Base-by-base conservation (phyloP, 2,329 filamentous ascomycete species). In the Aspergillus sp. region DNA sequence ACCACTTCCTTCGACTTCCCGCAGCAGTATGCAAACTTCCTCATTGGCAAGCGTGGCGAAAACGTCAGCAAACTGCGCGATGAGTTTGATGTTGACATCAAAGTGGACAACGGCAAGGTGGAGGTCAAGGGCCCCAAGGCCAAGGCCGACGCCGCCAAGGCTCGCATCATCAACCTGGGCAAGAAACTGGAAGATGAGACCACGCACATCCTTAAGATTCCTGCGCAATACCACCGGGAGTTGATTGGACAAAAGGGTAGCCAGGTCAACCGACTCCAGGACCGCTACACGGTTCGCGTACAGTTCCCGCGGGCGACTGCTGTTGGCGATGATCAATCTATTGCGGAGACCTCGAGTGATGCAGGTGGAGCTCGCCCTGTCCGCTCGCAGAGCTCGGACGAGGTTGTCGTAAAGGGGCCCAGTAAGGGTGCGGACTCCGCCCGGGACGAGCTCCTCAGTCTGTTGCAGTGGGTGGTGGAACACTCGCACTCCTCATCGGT, bases 61-160 rank as follows among this genome's bases (percentile, higher is more conserved):
- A 85, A 84, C 64, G 83, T 85, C 65, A 82, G 81, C 62, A 81
- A 81, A 57, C 70, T 84, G 41, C 78, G 81, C 30, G 82, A 85
- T 38, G 82, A 85, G 59, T 82, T 82, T 49, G 82, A 85, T 60
- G 82, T 86, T 41, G 81, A 85, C 49, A 84, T 98, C 52, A 89
- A 96, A 69, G 85, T 97, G 35, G 83, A 94, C 56, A 88, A 96
- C 59, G 93, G 93, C 55, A 90, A 90, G 70, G 88, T 97, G 43
- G 88, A 95, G 68, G 81, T 98, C 57, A 96, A 94, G 75, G 93
- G 94, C 28, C 91, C 93, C 43, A 88, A 94, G 72, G 88, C 88
- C 43, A 97, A 97, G 76, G 88, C 90, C 1, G 89, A 95, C 66
- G 81, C 82, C 43, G 88, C 88, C 53, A 93, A 86, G 67, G 73